These are phyloP conservation scores for sweet orange (Citrus sinensis) DNA, from an alignment of 345 rosid species.

Conservation along the genomic window DVS_A1.0 CM039164.1:19993001-19993500, in stretches of 20 bases:
- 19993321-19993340: background rate
- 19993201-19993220: background rate
- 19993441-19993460: background rate
- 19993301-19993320: background rate
- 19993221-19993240: background rate
- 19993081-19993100: conserved; percentile 78
- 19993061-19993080: conserved; percentile 66
- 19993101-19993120: conserved; percentile 59
- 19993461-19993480: background rate
- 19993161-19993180: background rate
- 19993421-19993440: background rate
- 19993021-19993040: conserved; percentile 56
- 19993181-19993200: background rate
- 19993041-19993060: conserved; percentile 88
- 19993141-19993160: background rate
- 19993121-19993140: background rate
- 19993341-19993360: too few species aligned
- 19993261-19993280: background rate
- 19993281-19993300: background rate
- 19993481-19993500: conserved; percentile 61
- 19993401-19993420: background rate
- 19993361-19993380: background rate
- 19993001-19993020: conserved; percentile 62
- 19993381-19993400: background rate
- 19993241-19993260: background rate